Conservation (phyloP, 805 yeast genomes). For the Candida lessepsii region DNA sequence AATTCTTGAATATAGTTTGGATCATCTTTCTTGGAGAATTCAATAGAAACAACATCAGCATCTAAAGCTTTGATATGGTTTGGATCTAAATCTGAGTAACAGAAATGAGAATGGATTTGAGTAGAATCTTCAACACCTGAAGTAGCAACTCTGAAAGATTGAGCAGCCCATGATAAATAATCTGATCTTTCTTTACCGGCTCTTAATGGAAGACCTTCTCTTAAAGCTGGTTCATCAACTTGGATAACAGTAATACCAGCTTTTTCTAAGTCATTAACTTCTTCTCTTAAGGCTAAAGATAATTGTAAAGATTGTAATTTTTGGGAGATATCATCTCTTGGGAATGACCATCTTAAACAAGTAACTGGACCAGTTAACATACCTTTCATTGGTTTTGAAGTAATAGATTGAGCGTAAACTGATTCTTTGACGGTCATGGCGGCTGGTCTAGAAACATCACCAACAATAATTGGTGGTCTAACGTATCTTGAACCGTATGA, state of each 20-base stretch:
- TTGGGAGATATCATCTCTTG: constrained; percentile 96
- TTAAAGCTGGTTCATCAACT: constrained; percentile 99
- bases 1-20: constrained; percentile 97
- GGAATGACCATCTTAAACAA: constrained; percentile 99
- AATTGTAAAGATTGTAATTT: constrained; percentile 94
- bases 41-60: constrained; percentile 99
- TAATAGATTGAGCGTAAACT: constrained; percentile 96
- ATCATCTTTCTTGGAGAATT: constrained; percentile 99
- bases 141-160: constrained; percentile 98
- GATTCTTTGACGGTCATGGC: constrained; percentile 99
- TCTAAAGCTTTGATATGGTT: constrained; percentile 99
- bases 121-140: constrained; percentile 94
- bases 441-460: constrained; percentile 98
- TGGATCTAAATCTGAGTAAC: constrained; percentile 99
- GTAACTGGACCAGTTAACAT: constrained; percentile 99
- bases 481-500: constrained; percentile 99
- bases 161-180: constrained; percentile 98
- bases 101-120: constrained; percentile 99
- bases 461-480: constrained; percentile 98
- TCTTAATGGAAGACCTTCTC: constrained; percentile 99
- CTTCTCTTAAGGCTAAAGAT: constrained; percentile 97
- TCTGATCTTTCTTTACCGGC: constrained; percentile 95
- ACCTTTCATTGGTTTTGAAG: constrained; percentile 97
- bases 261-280: constrained; percentile 95
- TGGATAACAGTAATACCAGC: constrained; percentile 98